A percentile compares a stretch with the other conserved stretches of the same genome.
phyloP scores from a whole-genome alignment of 2,329 filamentous ascomycete genomes.

The Fusarium heterosporum region DNA sequence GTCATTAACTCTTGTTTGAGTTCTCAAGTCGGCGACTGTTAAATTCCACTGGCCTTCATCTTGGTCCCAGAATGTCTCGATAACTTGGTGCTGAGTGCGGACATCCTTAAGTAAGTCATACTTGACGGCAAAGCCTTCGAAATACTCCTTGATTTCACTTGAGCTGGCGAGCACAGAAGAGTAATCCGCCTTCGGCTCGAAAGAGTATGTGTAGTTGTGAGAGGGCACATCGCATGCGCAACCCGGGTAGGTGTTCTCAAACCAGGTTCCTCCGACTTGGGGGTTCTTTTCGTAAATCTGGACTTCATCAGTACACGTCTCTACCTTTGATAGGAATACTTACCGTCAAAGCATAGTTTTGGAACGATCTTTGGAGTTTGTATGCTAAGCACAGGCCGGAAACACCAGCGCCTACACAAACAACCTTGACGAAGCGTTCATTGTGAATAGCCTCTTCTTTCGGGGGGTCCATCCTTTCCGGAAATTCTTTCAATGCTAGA shows the following conservation, averaged over 20 bases:
- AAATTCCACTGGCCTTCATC: conserved; percentile 12
- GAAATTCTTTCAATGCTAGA: too few species aligned
- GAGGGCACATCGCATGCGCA: conserved; percentile 16
- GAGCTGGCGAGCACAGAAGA: conserved; percentile 1
- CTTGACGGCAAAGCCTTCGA: conserved; percentile 6
- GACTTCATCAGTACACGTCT: accelerated
- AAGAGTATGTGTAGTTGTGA: conserved; percentile 21
- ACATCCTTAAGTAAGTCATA: conserved; percentile 5
- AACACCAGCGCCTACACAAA: conserved; percentile 25
- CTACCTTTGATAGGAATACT: accelerated
- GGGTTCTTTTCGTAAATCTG: conserved; percentile 26
- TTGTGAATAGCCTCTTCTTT: conserved; percentile 11
- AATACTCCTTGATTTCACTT: conserved; percentile 7
- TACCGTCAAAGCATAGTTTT: conserved; percentile 13
- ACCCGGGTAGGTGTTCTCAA: conserved; percentile 11
- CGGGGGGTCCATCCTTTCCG: conserved; percentile 8
- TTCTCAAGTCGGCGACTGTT: not conserved
- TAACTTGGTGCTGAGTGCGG: not conserved
- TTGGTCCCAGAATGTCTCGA: conserved; percentile 1
- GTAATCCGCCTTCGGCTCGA: conserved; percentile 22
- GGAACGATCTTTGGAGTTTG: conserved; percentile 11
- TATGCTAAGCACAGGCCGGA: conserved; percentile 27
- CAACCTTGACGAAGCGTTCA: conserved; percentile 25
- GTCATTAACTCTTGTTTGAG: not conserved
- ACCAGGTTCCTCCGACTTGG: conserved; percentile 12